Conservation (phyloP, 2,329 filamentous ascomycete species). For the Epichloe sylvatica region DNA sequence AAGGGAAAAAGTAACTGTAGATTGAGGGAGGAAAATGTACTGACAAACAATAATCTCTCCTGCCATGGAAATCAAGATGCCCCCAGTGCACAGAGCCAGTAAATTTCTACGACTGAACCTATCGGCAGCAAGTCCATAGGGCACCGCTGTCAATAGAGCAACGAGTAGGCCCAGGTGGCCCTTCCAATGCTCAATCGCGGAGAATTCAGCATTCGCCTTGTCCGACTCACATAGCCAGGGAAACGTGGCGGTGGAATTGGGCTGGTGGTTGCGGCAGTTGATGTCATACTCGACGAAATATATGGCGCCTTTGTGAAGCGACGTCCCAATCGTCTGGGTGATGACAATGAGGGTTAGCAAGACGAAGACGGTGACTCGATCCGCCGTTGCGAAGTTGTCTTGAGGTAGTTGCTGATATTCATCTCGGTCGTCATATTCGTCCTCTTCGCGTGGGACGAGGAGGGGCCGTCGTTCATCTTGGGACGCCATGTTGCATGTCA, state of each 20-base stretch:
- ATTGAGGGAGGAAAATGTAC: not conserved
- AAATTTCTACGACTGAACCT: slow-evolving; percentile 4
- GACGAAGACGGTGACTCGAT: not conserved
- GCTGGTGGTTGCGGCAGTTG: not conserved
- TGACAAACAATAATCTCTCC: slow-evolving; percentile 3
- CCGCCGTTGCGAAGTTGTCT: not conserved
- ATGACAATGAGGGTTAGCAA: slow-evolving; percentile 1
- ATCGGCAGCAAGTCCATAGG: slow-evolving; percentile 5
- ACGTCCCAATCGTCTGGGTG: not conserved
- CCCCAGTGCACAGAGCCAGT: slow-evolving; percentile 1
- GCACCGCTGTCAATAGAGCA: slow-evolving; percentile 1
- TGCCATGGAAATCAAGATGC: slow-evolving; percentile 1
- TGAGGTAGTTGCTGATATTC: slow-evolving; percentile 1
- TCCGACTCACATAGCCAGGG: not conserved
- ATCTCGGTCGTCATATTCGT: not conserved
- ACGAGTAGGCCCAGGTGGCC: not conserved
- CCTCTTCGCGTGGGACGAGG: not conserved
- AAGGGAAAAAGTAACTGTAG: not conserved
- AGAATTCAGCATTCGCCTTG: not conserved
- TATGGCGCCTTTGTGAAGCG: not conserved
- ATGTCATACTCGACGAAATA: slow-evolving; percentile 1
- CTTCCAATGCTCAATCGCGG: not conserved
- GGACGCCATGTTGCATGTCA: not conserved
- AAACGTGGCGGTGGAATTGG: not conserved
- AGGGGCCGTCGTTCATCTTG: slow-evolving; percentile 2